Evolutionary conservation across 306 rosid genomes (phyloP).

Genomic region (Castanea mollissima): DNA sequence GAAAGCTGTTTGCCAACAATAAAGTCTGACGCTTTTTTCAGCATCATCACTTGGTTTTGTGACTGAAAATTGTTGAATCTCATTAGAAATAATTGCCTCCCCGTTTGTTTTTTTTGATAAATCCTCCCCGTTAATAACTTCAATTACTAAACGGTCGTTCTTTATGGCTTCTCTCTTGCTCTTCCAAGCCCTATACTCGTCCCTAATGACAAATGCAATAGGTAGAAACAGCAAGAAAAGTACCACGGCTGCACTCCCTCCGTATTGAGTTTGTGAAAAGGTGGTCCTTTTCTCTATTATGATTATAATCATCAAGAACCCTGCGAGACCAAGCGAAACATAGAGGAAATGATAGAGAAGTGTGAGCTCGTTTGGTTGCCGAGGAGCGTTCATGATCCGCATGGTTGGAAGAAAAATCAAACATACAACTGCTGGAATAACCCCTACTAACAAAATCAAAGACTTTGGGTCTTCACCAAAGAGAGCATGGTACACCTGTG

Average conservation of each 20-base stretch:
- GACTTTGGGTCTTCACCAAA: slow-evolving; percentile 36
- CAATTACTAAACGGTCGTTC: slow-evolving; percentile 7
- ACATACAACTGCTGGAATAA: slow-evolving; percentile 50
- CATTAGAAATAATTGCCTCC: too few relatives aligned
- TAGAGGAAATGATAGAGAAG: slow-evolving; percentile 45
- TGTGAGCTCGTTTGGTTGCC: slow-evolving; percentile 37
- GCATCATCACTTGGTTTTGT: not conserved
- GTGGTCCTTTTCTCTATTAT: slow-evolving; percentile 25
- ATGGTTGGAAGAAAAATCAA: slow-evolving; percentile 39
- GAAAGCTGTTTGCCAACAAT: slow-evolving; percentile 47
- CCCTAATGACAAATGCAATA: slow-evolving; percentile 29
- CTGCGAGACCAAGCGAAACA: slow-evolving; percentile 62
- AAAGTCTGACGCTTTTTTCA: not conserved
- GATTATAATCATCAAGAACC: slow-evolving; percentile 51
- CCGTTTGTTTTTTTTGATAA: too few relatives aligned
- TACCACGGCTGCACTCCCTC: slow-evolving; percentile 38
- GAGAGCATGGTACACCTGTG: slow-evolving; percentile 45
- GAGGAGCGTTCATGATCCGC: slow-evolving; percentile 36
- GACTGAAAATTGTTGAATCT: not conserved
- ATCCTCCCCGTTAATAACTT: slow-evolving; percentile 14
- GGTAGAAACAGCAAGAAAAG: slow-evolving; percentile 44
- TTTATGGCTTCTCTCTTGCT: not conserved
- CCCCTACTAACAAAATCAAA: slow-evolving; percentile 50
- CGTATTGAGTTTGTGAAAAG: slow-evolving; percentile 33
- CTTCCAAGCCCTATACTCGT: slow-evolving; percentile 39